Evolutionary conservation across 805 yeast species (phyloP), one percentile per base, ranked within the genome.

Genomic region (Starmerella geochares): DNA sequence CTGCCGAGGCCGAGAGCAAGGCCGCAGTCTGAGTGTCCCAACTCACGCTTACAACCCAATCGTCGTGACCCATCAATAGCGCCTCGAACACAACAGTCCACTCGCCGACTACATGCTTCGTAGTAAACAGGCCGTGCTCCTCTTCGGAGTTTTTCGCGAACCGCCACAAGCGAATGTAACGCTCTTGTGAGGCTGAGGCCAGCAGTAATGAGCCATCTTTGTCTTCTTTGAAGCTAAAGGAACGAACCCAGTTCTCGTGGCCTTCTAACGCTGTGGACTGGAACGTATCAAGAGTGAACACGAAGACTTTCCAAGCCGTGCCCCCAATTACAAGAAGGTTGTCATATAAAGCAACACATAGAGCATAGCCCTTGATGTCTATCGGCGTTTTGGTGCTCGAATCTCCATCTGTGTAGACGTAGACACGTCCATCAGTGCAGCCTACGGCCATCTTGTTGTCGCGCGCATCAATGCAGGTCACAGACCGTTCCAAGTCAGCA

Each of bases 51-150:
- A 90, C 78, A 23, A 94, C 81, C 98, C 98, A 92, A 65, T 92
- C 99, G 63, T 92, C 99, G 66, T 92, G 98, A 7, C 98, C 99
- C 83, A 92, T 81, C 23, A 92, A 78, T 52, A 92, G 75, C 0
- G 98, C 96, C 61, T 94, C 99, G 61, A 88, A 86, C 56, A 78
- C 78, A 46, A 87, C 73, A 57, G 60, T 2, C 57, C 61, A 33
- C 74, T 60, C 11, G 61, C 46, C 58, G 54, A 86, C 79, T n/a
- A 23, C 36, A 21, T 51, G 44, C 14, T 40, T 49, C 25, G 53
- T 77, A 75, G 64, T 83, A 80, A 65, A 48, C 80, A 83, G 58
- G 83, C 86, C 66, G 84, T 86, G 16, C 82, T 77, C 51, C 84
- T 68, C 35, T 80, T 32, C 21, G 10, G 32, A 16, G 35, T 27